Conservation (phyloP, 768 basidiomycete genomes). For the Lentinula detonsa region DNA sequence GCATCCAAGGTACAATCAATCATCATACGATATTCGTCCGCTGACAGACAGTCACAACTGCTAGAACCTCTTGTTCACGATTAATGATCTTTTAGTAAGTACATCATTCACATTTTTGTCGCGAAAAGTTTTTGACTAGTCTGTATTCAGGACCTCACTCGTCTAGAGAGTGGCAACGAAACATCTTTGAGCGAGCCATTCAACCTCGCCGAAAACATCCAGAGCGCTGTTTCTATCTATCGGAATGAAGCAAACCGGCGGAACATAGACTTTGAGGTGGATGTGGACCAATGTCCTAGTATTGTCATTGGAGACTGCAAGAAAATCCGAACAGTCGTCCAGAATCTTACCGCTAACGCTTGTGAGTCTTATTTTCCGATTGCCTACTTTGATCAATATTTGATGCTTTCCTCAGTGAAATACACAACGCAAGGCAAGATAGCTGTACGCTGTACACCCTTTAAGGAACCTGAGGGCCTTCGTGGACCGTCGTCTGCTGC, state of each 20-base stretch:
- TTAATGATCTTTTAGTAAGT: slow-evolving; percentile 69
- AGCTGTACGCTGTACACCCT: slow-evolving; percentile 48
- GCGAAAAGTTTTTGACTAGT: background rate
- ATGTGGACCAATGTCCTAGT: slow-evolving; percentile 47
- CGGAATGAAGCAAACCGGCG: slow-evolving; percentile 59
- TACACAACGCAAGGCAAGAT: slow-evolving; percentile 61
- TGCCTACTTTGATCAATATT: background rate
- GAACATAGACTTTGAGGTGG: slow-evolving; percentile 51
- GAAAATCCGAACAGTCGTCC: slow-evolving; percentile 72
- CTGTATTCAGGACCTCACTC: slow-evolving; percentile 55
- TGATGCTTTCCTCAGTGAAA: slow-evolving; percentile 44
- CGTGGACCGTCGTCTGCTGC: slow-evolving; percentile 39
- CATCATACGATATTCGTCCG: background rate
- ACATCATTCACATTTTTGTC: background rate
- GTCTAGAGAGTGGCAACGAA: slow-evolving; percentile 69
- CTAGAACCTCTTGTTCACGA: slow-evolving; percentile 70
- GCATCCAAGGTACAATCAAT: slow-evolving; percentile 54
- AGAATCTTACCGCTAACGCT: slow-evolving; percentile 74
- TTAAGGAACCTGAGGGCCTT: slow-evolving; percentile 45
- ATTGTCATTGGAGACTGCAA: slow-evolving; percentile 64
- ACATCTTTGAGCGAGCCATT: slow-evolving; percentile 76
- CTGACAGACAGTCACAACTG: background rate
- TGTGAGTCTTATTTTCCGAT: slow-evolving; percentile 28
- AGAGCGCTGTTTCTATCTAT: slow-evolving; percentile 59
- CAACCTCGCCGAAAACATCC: slow-evolving; percentile 52